These are phyloP conservation scores for Apiospora hydei DNA, from an alignment of 2,329 filamentous ascomycete genomes.

Conservation along the genomic window DNA sequence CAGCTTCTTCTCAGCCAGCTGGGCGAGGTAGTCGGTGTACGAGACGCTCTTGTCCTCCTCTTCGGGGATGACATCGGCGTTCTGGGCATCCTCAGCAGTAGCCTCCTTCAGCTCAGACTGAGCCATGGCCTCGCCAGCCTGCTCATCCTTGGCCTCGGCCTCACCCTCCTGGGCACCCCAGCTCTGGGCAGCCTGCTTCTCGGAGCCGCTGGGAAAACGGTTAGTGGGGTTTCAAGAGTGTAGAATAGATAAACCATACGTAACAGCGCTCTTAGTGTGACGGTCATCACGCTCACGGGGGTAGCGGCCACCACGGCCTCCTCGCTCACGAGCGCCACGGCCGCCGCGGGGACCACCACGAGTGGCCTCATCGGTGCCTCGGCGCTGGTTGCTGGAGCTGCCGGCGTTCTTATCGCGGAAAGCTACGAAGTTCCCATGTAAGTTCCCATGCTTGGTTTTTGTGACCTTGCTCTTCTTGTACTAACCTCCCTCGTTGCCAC, in stretches of 20 bases:
- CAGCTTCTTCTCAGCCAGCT: conserved; percentile 76
- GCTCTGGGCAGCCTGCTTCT: conserved; percentile 87
- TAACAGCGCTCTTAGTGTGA: conserved; percentile 56
- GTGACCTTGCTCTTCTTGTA: conserved; percentile 37
- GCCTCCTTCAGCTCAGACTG: conserved; percentile 81
- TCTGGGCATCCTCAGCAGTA: conserved; percentile 54
- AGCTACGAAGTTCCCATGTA: conserved; percentile 58
- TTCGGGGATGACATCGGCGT: conserved; percentile 51
- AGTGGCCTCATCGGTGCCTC: conserved; percentile 74
- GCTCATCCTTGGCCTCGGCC: conserved; percentile 89
- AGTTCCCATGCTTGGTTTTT: conserved; percentile 8
- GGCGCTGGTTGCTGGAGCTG: conserved; percentile 80
- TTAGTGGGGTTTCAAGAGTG: neutral
- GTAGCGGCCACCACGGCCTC: conserved; percentile 62
- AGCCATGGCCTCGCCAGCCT: conserved; percentile 89
- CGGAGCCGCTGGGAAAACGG: conserved; percentile 66
- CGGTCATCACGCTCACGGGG: conserved; percentile 64
- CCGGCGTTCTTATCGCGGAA: conserved; percentile 90
- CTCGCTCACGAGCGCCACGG: conserved; percentile 68
- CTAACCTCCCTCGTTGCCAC: conserved; percentile 89
- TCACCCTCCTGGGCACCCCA: conserved; percentile 87
- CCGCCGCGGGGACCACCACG: conserved; percentile 65
- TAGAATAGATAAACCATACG: conserved; percentile 47
- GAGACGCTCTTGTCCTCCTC: conserved; percentile 91
- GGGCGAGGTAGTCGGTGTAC: conserved; percentile 85